Percentiles rank a stretch among this genome's conserved stretches.
phyloP scores from a whole-genome alignment of 2,329 filamentous ascomycete genomes.

The Epichloe brachyelytri region DNA sequence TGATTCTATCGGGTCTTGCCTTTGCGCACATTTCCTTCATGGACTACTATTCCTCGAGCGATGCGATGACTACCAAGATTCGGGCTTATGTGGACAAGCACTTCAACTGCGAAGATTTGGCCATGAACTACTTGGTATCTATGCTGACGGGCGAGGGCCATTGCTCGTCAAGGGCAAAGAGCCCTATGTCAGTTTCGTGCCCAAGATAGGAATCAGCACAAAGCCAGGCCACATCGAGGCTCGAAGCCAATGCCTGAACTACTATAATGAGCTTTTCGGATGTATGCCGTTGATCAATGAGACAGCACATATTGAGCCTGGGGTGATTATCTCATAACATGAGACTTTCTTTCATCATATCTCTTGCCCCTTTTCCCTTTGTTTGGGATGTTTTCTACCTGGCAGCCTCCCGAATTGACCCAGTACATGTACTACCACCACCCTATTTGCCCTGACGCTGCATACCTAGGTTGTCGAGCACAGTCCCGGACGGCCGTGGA shows the following conservation, averaged over 20 bases:
- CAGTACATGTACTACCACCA: too few species aligned
- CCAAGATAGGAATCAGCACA: slow-evolving; percentile 20
- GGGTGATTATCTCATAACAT: slow-evolving; percentile 15
- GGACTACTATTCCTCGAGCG: slow-evolving; percentile 25
- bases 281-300: slow-evolving; percentile 24
- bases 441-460: too few species aligned
- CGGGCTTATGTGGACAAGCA: slow-evolving; percentile 24
- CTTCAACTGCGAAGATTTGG: slow-evolving; percentile 29
- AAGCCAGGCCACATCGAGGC: slow-evolving; percentile 20
- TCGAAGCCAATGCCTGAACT: slow-evolving; percentile 23
- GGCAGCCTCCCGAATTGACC: too few species aligned
- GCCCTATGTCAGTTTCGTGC: slow-evolving; percentile 19
- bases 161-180: slow-evolving; percentile 21
- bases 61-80: slow-evolving; percentile 17
- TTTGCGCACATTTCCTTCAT: slow-evolving; percentile 26
- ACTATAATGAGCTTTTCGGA: slow-evolving; percentile 20
- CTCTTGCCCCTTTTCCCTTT: neutral
- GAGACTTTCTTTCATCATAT: neutral
- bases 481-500: too few species aligned
- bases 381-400: neutral
- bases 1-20: slow-evolving; percentile 25
- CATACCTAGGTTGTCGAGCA: too few species aligned
- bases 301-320: slow-evolving; percentile 20
- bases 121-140: slow-evolving; percentile 23
- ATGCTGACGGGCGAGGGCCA: slow-evolving; percentile 20